A percentile compares a stretch with the other conserved stretches of the same genome.
Evolutionary conservation across 2,329 filamentous ascomycete genomes (phyloP).

Genomic region (Alternaria rosae): DNA sequence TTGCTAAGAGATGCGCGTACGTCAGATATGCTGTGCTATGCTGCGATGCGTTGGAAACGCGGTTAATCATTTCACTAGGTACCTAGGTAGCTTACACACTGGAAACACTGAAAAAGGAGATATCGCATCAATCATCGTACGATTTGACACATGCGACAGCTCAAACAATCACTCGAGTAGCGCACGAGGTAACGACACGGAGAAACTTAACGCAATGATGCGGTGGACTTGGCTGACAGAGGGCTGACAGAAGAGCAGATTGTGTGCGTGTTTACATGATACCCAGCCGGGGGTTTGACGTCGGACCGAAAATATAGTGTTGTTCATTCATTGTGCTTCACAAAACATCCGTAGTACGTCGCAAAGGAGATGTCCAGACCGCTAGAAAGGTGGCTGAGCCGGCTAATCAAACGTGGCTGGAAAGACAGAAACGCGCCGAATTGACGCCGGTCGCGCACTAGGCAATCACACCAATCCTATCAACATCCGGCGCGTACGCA

Average conservation of each 20-base stretch:
- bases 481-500: background rate
- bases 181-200: background rate
- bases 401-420: background rate
- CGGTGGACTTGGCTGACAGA: background rate
- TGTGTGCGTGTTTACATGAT: background rate
- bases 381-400: background rate
- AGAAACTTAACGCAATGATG: background rate
- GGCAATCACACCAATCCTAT: background rate
- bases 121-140: background rate
- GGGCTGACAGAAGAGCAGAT: background rate
- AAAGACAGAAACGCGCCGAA: background rate
- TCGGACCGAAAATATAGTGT: background rate
- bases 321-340: background rate
- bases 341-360: background rate
- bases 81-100: background rate
- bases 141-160: background rate
- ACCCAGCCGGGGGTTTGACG: background rate
- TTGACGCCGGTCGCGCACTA: background rate
- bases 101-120: background rate
- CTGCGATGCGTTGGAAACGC: background rate
- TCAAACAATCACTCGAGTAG: background rate
- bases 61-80: background rate
- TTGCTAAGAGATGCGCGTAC: background rate
- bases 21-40: background rate
- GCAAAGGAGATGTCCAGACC: background rate